A percentile compares a stretch with the other conserved stretches of the same genome.
These are phyloP conservation scores for Teunomyces atbi DNA, from an alignment of 805 yeast genomes.

Conservation along the genomic window DNA sequence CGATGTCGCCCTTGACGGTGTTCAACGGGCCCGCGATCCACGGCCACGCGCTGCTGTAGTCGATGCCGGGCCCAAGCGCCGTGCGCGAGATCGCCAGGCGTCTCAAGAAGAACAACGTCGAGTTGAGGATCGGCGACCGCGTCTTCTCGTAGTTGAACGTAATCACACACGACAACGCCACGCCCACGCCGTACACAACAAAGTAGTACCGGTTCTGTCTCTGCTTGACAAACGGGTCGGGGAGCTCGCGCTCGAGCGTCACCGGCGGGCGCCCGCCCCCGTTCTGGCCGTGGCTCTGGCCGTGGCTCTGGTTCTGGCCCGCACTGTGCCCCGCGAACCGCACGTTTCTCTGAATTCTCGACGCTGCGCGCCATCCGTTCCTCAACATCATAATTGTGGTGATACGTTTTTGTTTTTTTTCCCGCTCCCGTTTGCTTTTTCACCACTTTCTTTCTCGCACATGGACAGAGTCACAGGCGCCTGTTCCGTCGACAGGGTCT, in stretches of 20 bases:
- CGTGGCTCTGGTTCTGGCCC: neutral
- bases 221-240: conserved; percentile 67
- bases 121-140: conserved; percentile 82
- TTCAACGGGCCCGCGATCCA: conserved; percentile 88
- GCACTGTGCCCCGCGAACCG: neutral
- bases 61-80: conserved; percentile 70
- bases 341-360: no score
- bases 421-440: neutral
- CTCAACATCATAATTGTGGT: neutral
- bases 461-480: conserved; percentile 37
- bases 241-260: conserved; percentile 75
- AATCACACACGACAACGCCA: conserved; percentile 41
- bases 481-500: conserved; percentile 38
- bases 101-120: conserved; percentile 82
- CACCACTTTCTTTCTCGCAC: neutral
- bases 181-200: conserved; percentile 40
- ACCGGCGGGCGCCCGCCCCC: no score
- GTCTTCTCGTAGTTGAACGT: conserved; percentile 93
- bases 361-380: no score
- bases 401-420: neutral
- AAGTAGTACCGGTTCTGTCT: conserved; percentile 55
- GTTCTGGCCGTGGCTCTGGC: neutral
- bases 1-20: conserved; percentile 77
- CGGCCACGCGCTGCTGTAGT: conserved; percentile 72
- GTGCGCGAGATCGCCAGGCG: conserved; percentile 65